These are phyloP conservation scores for Bolboschoenus planiculmis DNA, from an alignment of 176 grass and related monocot genomes.

Conservation along the genomic window DNA sequence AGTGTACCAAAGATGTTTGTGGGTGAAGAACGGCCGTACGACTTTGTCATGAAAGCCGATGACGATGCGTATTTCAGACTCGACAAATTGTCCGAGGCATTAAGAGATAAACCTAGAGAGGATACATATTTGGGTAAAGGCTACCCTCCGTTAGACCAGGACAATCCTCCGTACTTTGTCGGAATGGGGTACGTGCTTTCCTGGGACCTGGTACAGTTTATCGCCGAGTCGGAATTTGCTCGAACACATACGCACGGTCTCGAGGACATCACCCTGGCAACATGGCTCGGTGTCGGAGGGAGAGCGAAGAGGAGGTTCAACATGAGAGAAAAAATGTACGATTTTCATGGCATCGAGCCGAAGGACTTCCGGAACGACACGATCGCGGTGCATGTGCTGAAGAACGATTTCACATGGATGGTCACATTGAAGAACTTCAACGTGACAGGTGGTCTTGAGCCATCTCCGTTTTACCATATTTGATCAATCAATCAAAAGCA, in stretches of 20 bases:
- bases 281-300: conserved; percentile 41
- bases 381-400: conserved; percentile 34
- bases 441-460: background rate
- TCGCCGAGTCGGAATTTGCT: conserved; percentile 33
- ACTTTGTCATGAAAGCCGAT: conserved; percentile 84
- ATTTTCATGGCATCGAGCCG: conserved; percentile 21
- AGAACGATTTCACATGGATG: conserved; percentile 31
- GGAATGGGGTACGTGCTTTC: conserved; percentile 83
- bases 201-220: conserved; percentile 72
- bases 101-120: conserved; percentile 37
- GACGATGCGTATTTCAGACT: conserved; percentile 64
- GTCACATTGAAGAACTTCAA: conserved; percentile 34
- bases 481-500: background rate
- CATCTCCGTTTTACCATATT: conserved; percentile 21
- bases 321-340: conserved; percentile 42
- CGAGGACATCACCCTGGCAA: conserved; percentile 65
- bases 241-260: conserved; percentile 31
- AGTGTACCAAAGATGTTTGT: conserved; percentile 20
- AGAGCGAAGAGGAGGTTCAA: conserved; percentile 63
- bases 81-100: conserved; percentile 36
- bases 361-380: conserved; percentile 26
- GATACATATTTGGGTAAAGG: conserved; percentile 66
- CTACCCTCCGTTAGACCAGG: conserved; percentile 48
- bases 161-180: conserved; percentile 65
- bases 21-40: conserved; percentile 41